Evolutionary conservation across 768 basidiomycete genomes (phyloP).

Genomic region (Rhizopogon rudus): DNA sequence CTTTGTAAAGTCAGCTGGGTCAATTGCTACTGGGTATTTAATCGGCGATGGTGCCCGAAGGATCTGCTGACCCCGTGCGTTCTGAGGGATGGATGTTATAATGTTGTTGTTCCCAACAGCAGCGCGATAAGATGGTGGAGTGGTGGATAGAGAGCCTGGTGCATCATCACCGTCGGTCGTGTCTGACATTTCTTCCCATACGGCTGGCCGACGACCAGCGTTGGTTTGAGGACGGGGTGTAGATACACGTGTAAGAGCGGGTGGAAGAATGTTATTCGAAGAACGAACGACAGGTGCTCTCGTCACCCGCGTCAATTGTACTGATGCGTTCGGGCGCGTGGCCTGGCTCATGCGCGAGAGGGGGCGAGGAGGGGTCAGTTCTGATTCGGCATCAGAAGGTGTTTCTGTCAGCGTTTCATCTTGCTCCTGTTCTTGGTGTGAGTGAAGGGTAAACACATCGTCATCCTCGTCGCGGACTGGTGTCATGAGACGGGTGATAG

Average conservation of each 20-base stretch:
- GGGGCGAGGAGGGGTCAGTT: slow-evolving; percentile 2
- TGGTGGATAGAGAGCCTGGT: slow-evolving; percentile 31
- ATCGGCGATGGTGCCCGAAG: slow-evolving; percentile 24
- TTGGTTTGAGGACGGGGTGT: slow-evolving; percentile 25
- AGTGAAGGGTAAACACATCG: slow-evolving; percentile 39
- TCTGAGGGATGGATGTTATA: slow-evolving; percentile 9
- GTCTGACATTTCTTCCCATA: slow-evolving; percentile 36
- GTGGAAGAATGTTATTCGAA: slow-evolving; percentile 21
- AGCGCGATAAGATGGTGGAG: slow-evolving; percentile 47
- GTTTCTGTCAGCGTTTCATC: slow-evolving; percentile 14
- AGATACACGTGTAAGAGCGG: slow-evolving; percentile 20
- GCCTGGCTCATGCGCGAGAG: slow-evolving; percentile 1
- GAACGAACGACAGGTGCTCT: slow-evolving; percentile 8
- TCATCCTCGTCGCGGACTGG: slow-evolving; percentile 33
- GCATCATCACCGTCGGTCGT: slow-evolving; percentile 25
- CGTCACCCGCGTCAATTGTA: slow-evolving; percentile 7
- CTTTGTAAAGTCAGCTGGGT: slow-evolving; percentile 7
- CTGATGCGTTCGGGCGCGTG: slow-evolving; percentile 6
- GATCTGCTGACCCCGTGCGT: slow-evolving; percentile 8
- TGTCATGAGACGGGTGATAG: slow-evolving; percentile 16
- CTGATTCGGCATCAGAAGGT: slow-evolving; percentile 6
- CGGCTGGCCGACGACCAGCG: slow-evolving; percentile 7
- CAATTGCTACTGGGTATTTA: slow-evolving; percentile 20
- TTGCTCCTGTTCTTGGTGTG: slow-evolving; percentile 34
- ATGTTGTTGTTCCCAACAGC: slow-evolving; percentile 27